phyloP scores from a whole-genome alignment of 164 flowering plant genomes.

The Nymphaea thermarum region DNA sequence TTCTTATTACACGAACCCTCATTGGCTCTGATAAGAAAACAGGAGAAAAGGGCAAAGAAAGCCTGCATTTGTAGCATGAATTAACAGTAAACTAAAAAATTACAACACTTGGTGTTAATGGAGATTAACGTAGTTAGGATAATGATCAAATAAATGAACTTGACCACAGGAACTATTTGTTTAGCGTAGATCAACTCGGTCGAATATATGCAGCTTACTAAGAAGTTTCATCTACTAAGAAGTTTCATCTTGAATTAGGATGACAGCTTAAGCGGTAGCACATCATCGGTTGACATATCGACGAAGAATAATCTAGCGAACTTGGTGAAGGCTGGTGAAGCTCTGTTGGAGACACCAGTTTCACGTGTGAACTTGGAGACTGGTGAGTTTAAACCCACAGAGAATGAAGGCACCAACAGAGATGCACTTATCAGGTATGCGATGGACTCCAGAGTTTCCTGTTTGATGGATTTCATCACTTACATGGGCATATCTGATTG shows the following conservation, averaged over 20 bases:
- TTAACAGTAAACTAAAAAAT: background rate
- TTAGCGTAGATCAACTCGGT: too few relatives aligned
- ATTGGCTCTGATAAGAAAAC: too few relatives aligned
- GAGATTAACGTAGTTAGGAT: background rate
- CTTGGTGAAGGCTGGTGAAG: background rate
- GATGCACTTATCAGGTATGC: conserved; percentile 1
- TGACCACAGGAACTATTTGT: too few relatives aligned
- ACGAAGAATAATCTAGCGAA: background rate
- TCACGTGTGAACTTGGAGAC: conserved; percentile 2
- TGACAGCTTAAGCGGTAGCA: background rate
- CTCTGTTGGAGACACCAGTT: background rate
- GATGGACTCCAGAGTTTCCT: too few relatives aligned
- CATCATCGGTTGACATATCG: background rate
- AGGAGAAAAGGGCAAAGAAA: too few relatives aligned
- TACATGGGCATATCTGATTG: background rate
- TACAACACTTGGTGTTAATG: background rate
- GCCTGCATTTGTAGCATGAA: too few relatives aligned
- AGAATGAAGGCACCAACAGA: background rate
- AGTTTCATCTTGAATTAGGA: background rate
- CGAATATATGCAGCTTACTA: too few relatives aligned
- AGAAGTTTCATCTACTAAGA: background rate
- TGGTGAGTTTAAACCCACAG: background rate
- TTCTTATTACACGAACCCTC: background rate
- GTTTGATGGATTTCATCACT: background rate
- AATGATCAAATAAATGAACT: too few relatives aligned